Evolutionary conservation across 345 rosid species (phyloP), one percentile per base, ranked within the genome.

Genomic region (Brassica juncea): DNA sequence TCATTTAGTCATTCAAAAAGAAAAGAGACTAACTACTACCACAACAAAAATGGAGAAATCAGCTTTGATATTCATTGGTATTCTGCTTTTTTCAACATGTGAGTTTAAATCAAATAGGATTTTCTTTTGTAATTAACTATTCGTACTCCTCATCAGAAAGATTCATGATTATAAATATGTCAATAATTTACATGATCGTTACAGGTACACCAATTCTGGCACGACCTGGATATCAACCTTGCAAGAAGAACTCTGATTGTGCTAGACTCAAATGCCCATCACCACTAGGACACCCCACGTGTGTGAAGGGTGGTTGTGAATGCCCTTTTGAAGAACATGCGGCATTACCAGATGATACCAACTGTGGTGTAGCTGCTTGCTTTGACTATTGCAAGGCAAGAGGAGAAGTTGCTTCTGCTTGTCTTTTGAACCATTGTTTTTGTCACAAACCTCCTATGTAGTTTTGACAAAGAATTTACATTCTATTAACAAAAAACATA

Each of bases 61-160:
- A 30, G 80, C 68, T 4, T 60, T 44, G 25, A 68, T 76, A 59
- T 59, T 68, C 35, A 76, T 76, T 68, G 35, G 35, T 7, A 25
- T 76, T 44, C 25, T 76, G 47, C 68, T 76, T 19, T 69, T 76
- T 21, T 76, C 74, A 30, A 69, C 73, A 31, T 68, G 74, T 59
- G 27, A 60, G 74, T 60, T 37, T 27, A 23, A 23, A 58, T 0
- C 67, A 8, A 60, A n/a, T 27, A 28, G 31, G n/a, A 0, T 10
- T 0, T 2, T 7, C 44, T 57, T 25, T 16, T 68, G 10, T 57
- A 57, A 15, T 25, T 8, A 23, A 25, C 2, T 15, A 54, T 28
- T 8, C 3, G 8, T 58, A 14, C 11, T 32, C 34, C 3, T 65
- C 47, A 28, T 59, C 0, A 61, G 4, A 28, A 57, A 2, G 15